Base-by-base conservation (phyloP, 2,329 filamentous ascomycete species). In the Malbranchea cinnamomea region DNA sequence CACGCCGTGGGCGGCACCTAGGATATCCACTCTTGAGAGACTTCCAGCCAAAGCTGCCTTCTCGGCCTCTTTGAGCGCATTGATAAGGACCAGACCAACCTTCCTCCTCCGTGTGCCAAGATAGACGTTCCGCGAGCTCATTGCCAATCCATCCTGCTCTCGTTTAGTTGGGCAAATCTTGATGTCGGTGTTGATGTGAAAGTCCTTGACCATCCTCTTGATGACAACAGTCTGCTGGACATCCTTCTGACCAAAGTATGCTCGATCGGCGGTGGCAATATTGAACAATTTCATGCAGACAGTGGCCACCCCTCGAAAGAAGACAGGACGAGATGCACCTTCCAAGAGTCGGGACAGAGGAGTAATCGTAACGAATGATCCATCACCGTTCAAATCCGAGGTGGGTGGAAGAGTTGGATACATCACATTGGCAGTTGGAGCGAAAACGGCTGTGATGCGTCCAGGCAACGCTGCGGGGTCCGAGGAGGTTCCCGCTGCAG, bases 161-260 rank as follows among this genome's bases (percentile, higher is more conserved):
- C 89, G 68, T 34, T 72, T 63, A 0, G 89, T 98, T 1, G 71
- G 63, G 4, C 76, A 71, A 31, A 95, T 67, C 18, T 75, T 66
- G 6, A 95, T 72, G 13, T 79, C 62, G 3, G 73, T 78, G 22
- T 80, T 71, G 23, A 95, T 54, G 50, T 84, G 73, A 41, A 98
- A 85, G 53, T 98, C 89, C 41, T 73, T 67, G 18, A 94, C 79
- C 71, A 98, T 74, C 25, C 79, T 73, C 46, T 72, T 75, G 46
- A 98, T 80, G 7, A 98, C 71, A 11, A 92, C 80, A 0, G 84
- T 92, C 58, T 98, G 89, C 62, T 98, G 89, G 12, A 94, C 74
- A 53, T 98, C 89, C 59, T 98, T 98, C 55, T 95, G 89, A 3
- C 89, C 89, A 60, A 98, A 94, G 58, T 93, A 89, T 4, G 83